Percentiles rank a stretch among this genome's conserved stretches.
phyloP scores from a whole-genome alignment of 2,329 filamentous ascomycete species.

The Mycosphaerella sp. region DNA sequence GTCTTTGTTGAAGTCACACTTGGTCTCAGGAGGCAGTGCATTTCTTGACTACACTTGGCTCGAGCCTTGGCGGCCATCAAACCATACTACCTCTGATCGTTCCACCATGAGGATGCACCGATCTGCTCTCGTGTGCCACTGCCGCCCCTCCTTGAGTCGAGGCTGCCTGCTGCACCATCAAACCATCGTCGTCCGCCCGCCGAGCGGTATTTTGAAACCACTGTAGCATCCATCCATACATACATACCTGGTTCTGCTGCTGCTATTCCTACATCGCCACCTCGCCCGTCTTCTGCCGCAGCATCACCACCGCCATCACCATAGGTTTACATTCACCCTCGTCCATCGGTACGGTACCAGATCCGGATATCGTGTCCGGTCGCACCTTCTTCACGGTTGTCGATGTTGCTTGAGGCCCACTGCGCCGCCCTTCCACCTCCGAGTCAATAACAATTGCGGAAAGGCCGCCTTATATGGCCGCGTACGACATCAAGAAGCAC shows the following conservation, averaged over 20 bases:
- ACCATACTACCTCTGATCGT: too few species aligned
- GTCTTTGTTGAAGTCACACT: background rate
- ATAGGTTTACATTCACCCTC: too few species aligned
- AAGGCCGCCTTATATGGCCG: constrained; percentile 26
- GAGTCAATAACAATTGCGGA: constrained; percentile 6
- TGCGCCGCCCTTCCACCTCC: background rate
- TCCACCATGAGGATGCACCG: too few species aligned
- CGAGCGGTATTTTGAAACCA: background rate
- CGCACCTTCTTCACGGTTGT: background rate
- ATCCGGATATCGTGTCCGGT: background rate
- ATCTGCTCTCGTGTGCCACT: background rate
- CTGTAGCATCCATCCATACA: too few species aligned
- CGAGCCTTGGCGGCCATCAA: too few species aligned
- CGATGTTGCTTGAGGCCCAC: constrained; percentile 1
- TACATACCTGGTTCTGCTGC: background rate
- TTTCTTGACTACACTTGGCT: too few species aligned
- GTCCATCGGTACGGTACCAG: too few species aligned
- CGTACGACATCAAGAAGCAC: constrained; percentile 29
- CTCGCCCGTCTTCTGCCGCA: background rate
- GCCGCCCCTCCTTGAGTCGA: background rate
- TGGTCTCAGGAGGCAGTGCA: too few species aligned
- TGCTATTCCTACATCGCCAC: background rate
- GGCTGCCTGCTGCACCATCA: background rate
- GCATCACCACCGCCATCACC: background rate
- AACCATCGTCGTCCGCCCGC: background rate